Percentiles rank a stretch among this genome's conserved stretches.
phyloP scores from a whole-genome alignment of 805 yeast genomes.

The Starmerella sirachaensis region DNA sequence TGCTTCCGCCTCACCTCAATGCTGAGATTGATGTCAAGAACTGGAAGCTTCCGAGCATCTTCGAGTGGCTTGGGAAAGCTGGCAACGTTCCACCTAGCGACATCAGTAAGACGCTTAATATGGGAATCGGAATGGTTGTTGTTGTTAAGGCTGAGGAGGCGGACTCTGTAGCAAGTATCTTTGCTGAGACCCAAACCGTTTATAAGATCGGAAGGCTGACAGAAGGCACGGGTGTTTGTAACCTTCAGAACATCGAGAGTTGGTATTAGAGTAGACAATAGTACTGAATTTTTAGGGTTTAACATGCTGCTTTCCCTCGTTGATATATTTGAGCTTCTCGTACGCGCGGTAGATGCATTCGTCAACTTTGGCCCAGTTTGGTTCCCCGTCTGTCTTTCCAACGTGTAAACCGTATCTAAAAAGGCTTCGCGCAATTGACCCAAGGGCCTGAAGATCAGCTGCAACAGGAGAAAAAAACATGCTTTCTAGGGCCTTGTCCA shows the following conservation, averaged over 20 bases:
- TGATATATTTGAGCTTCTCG: constrained; percentile 32
- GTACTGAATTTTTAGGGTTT: neutral
- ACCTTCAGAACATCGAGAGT: constrained; percentile 25
- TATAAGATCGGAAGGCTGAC: constrained; percentile 53
- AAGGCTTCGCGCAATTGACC: constrained; percentile 50
- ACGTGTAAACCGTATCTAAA: constrained; percentile 46
- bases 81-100: constrained; percentile 84
- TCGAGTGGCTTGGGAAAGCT: constrained; percentile 84
- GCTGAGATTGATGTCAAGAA: constrained; percentile 67
- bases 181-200: constrained; percentile 62
- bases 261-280: constrained; percentile 25
- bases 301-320: neutral
- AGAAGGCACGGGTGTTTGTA: constrained; percentile 34
- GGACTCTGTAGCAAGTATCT: constrained; percentile 41
- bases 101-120: constrained; percentile 78
- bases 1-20: constrained; percentile 66
- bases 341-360: constrained; percentile 43
- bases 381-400: constrained; percentile 30
- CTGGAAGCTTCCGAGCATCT: constrained; percentile 81
- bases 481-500: constrained; percentile 48
- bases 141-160: constrained; percentile 65
- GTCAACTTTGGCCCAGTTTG: constrained; percentile 37
- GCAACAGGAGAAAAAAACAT: constrained; percentile 65
- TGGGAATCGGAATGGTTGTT: constrained; percentile 95
- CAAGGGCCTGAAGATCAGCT: constrained; percentile 39